Percentiles rank a stretch among this genome's conserved stretches.
phyloP scores from a whole-genome alignment of 768 basidiomycete genomes.

The Grammothele lineata region DNA sequence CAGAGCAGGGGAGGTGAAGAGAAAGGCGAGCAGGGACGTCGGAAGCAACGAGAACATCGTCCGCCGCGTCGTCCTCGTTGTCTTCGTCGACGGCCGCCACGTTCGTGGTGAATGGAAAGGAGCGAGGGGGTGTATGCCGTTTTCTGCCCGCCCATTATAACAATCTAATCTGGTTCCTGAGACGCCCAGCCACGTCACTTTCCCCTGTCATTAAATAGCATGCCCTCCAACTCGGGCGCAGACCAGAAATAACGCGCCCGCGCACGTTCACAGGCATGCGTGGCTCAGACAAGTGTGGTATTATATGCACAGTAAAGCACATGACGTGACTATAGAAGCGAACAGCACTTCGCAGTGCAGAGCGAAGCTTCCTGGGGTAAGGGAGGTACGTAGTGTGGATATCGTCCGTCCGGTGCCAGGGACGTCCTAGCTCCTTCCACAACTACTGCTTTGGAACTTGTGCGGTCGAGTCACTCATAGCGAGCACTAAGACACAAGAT shows the following conservation, averaged over 20 bases:
- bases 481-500: conserved; percentile 11
- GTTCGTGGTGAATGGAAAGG: not conserved
- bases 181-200: no score
- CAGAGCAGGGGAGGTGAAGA: conserved; percentile 34
- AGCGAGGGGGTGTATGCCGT: no score
- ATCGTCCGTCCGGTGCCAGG: conserved; percentile 6
- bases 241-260: no score
- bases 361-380: conserved; percentile 1
- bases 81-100: conserved; percentile 15
- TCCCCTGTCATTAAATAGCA: no score
- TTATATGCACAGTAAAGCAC: conserved; percentile 22
- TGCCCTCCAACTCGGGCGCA: no score
- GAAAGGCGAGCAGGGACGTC: conserved; percentile 31
- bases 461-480: conserved; percentile 2
- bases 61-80: conserved; percentile 11
- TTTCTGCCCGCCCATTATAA: no score
- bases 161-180: no score
- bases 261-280: no score
- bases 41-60: conserved; percentile 28
- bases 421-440: conserved; percentile 1
- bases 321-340: conserved; percentile 20
- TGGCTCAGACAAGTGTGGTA: conserved; percentile 9
- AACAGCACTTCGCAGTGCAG: conserved; percentile 3
- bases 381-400: conserved; percentile 5
- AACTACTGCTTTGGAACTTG: not conserved